Evolutionary conservation across 805 yeast species (phyloP).

Genomic region (Barnettozyma vustinii): DNA sequence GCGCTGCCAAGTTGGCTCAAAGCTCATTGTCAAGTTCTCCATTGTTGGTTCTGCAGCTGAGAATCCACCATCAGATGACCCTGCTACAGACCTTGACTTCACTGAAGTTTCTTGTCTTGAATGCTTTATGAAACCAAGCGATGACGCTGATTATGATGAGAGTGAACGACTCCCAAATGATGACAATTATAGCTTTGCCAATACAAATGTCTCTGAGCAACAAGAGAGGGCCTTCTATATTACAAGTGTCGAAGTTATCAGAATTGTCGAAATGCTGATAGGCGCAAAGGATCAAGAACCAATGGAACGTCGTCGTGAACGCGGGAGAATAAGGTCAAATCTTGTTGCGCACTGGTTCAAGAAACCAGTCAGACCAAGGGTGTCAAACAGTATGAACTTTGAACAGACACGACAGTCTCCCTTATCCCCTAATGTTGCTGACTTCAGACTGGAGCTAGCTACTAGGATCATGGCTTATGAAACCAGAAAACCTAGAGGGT

Average conservation of each 20-base stretch:
- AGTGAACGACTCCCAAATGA: conserved; percentile 11
- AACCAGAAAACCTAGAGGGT: conserved; percentile 58
- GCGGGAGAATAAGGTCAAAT: conserved; percentile 63
- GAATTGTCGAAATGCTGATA: conserved; percentile 55
- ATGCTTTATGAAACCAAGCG: conserved; percentile 31
- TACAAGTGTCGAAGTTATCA: conserved; percentile 63
- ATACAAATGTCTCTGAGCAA: conserved; percentile 1
- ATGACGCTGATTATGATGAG: conserved; percentile 28
- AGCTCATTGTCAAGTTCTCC: conserved; percentile 42
- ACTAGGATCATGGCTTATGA: conserved; percentile 62
- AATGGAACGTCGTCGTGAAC: conserved; percentile 50
- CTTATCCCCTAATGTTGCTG: conserved; percentile 20
- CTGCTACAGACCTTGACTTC: conserved; percentile 39
- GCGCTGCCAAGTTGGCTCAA: conserved; percentile 43
- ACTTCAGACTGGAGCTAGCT: conserved; percentile 49
- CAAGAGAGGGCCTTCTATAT: conserved; percentile 35
- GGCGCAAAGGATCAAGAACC: conserved; percentile 43
- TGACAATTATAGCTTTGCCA: conserved; percentile 24
- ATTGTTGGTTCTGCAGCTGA: conserved; percentile 48
- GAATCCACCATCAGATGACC: conserved; percentile 36
- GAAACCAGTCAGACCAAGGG: conserved; percentile 45
- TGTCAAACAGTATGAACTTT: conserved; percentile 9
- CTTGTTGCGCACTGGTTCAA: conserved; percentile 64
- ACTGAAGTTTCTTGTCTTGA: conserved; percentile 58
- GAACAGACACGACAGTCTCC: background rate